Percentiles rank a stretch among this genome's conserved stretches.
Conservation (phyloP, 305 asterid species). For the Rubia peregrina region DNA sequence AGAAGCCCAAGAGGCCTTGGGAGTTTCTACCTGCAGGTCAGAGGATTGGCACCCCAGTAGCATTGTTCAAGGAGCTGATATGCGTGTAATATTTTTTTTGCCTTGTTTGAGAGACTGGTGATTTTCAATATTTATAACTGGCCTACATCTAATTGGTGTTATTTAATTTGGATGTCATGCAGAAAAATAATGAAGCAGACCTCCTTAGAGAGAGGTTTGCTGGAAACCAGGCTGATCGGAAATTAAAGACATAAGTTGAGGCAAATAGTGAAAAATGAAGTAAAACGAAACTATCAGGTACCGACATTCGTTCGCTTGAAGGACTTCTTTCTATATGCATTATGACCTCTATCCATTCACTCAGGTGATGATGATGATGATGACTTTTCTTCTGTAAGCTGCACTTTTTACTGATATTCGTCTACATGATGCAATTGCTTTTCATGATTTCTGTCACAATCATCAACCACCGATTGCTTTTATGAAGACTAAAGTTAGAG, state of each 20-base stretch:
- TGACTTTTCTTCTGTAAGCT: slow-evolving; percentile 43
- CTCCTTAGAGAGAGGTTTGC: slow-evolving; percentile 55
- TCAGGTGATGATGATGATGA: slow-evolving; percentile 2
- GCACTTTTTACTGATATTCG: slow-evolving; percentile 70
- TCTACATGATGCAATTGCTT: slow-evolving; percentile 59
- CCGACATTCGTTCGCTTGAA: not conserved
- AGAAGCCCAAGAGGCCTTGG: slow-evolving; percentile 81
- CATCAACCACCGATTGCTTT: slow-evolving; percentile 94
- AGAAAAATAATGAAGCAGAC: slow-evolving; percentile 74
- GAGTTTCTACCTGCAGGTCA: slow-evolving; percentile 73
- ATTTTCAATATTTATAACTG: slow-evolving; percentile 10
- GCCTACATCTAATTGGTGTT: slow-evolving; percentile 9
- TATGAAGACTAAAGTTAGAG: slow-evolving; percentile 83
- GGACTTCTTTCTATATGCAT: not conserved
- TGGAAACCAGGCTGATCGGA: slow-evolving; percentile 91
- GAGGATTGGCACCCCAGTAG: slow-evolving; percentile 72
- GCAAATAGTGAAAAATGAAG: slow-evolving; percentile 53
- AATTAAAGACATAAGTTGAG: slow-evolving; percentile 53
- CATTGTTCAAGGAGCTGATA: slow-evolving; percentile 85
- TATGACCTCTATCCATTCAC: not conserved
- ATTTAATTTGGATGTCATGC: slow-evolving; percentile 27
- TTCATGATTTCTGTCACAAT: slow-evolving; percentile 72
- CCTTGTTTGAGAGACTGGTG: slow-evolving; percentile 8
- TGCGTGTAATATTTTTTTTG: not conserved
- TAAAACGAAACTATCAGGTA: slow-evolving; percentile 57